Base-by-base conservation (phyloP, 164 flowering plant species). In the Macadamia integrifolia region DNA sequence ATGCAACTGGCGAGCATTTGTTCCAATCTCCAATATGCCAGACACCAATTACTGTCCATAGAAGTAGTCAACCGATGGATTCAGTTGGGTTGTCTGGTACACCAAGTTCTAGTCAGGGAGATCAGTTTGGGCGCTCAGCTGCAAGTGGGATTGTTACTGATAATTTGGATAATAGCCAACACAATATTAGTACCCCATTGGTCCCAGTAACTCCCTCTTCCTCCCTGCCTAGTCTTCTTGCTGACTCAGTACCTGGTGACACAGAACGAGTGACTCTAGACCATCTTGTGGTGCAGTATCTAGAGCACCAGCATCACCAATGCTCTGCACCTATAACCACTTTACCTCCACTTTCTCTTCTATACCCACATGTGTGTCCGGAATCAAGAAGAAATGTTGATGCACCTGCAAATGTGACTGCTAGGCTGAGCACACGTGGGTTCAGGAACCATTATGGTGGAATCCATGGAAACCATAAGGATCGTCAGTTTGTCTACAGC, bases 281-380 rank as follows among this genome's bases (percentile, higher is more conserved):
- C 56, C 86, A 96, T 60, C 66, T 95, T 49, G 94, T 92, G 66
- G 91, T 92, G 78, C 98, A 95, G 86, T 90, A 88, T 69, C 74
- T 95, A 68, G 91, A 95, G 79, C 97, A 95, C 64, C 99, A 95
- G 77, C 99, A 95, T 80, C 94, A 93, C 56, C 98, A 95, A 69
- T 95, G 99, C 75, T 84, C 96, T 28, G 92, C 98, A 66, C 99
- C 99, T 40, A 95, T 95, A 35, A 89, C 99, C 10, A 95, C 99
- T 62, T 83, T 95, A 67, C 99, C 99, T 0, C 97, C 99, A 23
- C 92, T 95, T 60, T 90, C 98, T 67, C 89, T 95, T 15, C 77
- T 90, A 62, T 94, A 89, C 44, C 92, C 97, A 7, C 99, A 95
- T 74, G 84, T 87, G 56, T 95, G 99, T 75, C 98, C 99, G 44